Base-by-base conservation (phyloP, 495 filamentous ascomycete species). In the Ascobolus immersus region DNA sequence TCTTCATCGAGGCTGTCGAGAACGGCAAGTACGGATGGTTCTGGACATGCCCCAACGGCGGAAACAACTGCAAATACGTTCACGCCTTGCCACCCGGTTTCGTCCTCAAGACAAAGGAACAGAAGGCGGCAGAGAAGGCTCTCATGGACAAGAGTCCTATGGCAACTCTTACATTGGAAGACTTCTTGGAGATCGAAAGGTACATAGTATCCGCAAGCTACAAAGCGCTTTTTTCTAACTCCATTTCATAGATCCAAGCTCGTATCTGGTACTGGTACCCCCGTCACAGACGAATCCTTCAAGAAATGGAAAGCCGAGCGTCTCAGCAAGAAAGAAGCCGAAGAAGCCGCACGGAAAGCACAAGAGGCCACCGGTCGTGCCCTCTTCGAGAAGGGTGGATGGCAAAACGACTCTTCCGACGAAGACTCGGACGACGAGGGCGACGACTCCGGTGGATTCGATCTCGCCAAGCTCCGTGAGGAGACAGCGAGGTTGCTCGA, bases 21-120 rank as follows among this genome's bases (percentile, higher is more conserved):
- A 86, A 94, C 43, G 73, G 75, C 43, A 94, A 93, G 57, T 99
- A 99, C 45, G 86, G 86, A 41, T 99, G 86, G 86, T 92, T 94
- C 56, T 99, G 86, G 86, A 60, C 63, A 22, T 99, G 45, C 68
- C 86, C 86, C 31, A 94, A 94, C 53, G 82, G 78, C 38, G 89
- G 78, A 33, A 72, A 99, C 54, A 76, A 90, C 55, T 99, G 86
- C 73, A 93, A 81, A 74, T 99, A 99, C 49, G 79, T 74, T 55
- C 86, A 99, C 52, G 78, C 73, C 39, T 65, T 99, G 47, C 86
- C 86, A 39, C 71, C 82, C 48, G 86, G 86, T 72, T 99, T 93
- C 60, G 64, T 94, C 17, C 64, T 99, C 39, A 94, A 94, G 61
- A 99, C 86, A 13, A 91, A 82, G 55, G 89, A 94, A 51, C 86